Base-by-base conservation (phyloP, 306 rosid genomes). In the Echinosophora koreensis region DNA sequence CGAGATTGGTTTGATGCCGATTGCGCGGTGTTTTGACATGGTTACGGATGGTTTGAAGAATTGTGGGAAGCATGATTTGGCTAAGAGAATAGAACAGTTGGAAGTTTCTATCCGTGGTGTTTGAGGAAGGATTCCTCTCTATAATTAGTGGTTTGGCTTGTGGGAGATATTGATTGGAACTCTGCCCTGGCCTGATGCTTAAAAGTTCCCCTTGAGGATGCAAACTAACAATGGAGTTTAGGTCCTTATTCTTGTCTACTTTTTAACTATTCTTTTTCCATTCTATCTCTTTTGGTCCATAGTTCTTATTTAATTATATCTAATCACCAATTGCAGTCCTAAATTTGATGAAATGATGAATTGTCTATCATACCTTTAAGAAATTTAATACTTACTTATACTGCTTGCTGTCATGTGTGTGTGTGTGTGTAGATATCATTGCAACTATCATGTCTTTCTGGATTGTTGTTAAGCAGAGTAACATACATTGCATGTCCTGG, bases 1-100 rank as follows among this genome's bases (percentile, higher is more conserved):
- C 4, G 97, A 90, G 77, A 46, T 84, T 17, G 98, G 97, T 35
- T 85, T 90, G 88, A 86, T 87, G 1, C 97, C 97, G 0, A 90
- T 92, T 46, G 80, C 97, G 0, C 81, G 97, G 46, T 92, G 96
- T 66, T 92, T 92, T 69, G 97, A 94, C 72, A 85, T 88, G 90
- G 97, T 94, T 58, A 81, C 95, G 6, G 97, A 92, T 83, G 97
- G 98, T 1, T 81, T 94, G 91, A 94, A 92, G 95, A 89, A 84
- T 62, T 80, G 84, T 80, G 98, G 98, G 42, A 94, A 94, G 50
- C 97, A 94, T 84, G 97, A 92, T 78, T 58, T 94, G 78, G 98
- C 92, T 30, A 75, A 69, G 77, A 88, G 90, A 84, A 87, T 94
- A n/a, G 95, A 92, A 66, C 89, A 86, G 52, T 74, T 94, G 5